Conservation (phyloP, 129 eudicot genomes). For the Daucus carota region DNA sequence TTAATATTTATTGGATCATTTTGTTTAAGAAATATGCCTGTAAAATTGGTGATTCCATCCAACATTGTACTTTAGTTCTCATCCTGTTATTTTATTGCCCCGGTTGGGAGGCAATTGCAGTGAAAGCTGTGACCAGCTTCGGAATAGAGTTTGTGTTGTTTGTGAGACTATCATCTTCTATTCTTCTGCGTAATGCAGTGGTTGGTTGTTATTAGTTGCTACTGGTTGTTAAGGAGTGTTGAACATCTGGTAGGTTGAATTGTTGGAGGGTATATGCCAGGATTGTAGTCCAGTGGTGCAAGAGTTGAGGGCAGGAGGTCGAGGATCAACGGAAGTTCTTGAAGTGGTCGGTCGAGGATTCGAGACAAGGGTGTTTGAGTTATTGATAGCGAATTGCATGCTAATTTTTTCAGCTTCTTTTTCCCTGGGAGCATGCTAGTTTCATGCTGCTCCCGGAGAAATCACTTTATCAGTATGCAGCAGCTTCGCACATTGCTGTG, state of each 20-base stretch:
- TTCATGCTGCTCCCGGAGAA: neutral
- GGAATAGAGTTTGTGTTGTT: neutral
- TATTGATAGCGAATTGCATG: neutral
- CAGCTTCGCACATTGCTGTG: neutral
- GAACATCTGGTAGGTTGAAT: neutral
- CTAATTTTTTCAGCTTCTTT: neutral
- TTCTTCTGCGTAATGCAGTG: neutral
- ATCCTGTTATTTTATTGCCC: too few relatives aligned
- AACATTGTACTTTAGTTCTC: neutral
- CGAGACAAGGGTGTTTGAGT: neutral
- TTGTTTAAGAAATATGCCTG: too few relatives aligned
- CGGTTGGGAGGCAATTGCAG: neutral
- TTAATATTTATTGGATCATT: neutral
- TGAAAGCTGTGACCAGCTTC: neutral
- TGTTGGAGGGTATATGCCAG: neutral
- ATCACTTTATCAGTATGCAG: neutral
- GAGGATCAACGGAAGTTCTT: too few relatives aligned
- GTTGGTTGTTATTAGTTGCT: neutral
- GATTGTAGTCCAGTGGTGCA: neutral
- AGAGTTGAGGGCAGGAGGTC: neutral
- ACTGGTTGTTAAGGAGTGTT: neutral
- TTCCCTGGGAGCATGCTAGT: neutral
- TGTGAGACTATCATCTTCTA: neutral
- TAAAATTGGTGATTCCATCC: too few relatives aligned
- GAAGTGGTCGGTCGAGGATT: neutral